Evolutionary conservation across 129 eudicot genomes (phyloP).

Genomic region (Helichrysum umbraculigerum): DNA sequence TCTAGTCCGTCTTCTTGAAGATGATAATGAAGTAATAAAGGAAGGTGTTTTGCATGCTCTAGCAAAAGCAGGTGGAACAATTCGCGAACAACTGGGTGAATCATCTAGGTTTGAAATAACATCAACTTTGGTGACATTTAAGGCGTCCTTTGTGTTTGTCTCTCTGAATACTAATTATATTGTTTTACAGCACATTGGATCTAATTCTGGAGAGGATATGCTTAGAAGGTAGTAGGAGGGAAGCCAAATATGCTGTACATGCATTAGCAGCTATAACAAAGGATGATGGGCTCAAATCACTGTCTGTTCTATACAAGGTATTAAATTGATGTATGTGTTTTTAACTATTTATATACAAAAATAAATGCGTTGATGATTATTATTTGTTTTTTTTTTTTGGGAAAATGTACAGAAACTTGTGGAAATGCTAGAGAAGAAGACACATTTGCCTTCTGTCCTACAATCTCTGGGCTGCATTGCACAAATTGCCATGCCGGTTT

Average conservation of each 20-base stretch:
- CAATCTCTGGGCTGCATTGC: conserved; percentile 97
- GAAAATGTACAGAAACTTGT: conserved; percentile 74
- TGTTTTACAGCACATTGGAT: conserved; percentile 66
- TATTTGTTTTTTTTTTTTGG: neutral
- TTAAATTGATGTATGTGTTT: neutral
- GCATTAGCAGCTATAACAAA: conserved; percentile 91
- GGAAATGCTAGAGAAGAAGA: conserved; percentile 84
- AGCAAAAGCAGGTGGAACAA: conserved; percentile 93
- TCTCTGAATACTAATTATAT: conserved; percentile 1
- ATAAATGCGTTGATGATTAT: conserved; percentile 5
- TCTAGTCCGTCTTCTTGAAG: conserved; percentile 78
- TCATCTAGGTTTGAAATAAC: conserved; percentile 66
- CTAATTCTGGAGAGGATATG: conserved; percentile 79
- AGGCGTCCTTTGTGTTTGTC: conserved; percentile 7
- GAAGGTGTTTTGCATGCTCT: conserved; percentile 91
- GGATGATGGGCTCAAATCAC: conserved; percentile 84
- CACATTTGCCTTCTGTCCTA: conserved; percentile 85
- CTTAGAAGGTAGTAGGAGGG: conserved; percentile 92
- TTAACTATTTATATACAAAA: conserved; percentile 7
- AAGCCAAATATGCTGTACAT: conserved; percentile 95
- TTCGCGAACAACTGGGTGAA: conserved; percentile 77
- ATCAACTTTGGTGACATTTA: neutral
- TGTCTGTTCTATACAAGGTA: conserved; percentile 93
- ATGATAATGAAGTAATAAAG: conserved; percentile 78
- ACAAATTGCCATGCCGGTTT: conserved; percentile 87